These are phyloP conservation scores for Margaritispora aquatica DNA, from an alignment of 495 filamentous ascomycete genomes.

Conservation along the genomic window DNA sequence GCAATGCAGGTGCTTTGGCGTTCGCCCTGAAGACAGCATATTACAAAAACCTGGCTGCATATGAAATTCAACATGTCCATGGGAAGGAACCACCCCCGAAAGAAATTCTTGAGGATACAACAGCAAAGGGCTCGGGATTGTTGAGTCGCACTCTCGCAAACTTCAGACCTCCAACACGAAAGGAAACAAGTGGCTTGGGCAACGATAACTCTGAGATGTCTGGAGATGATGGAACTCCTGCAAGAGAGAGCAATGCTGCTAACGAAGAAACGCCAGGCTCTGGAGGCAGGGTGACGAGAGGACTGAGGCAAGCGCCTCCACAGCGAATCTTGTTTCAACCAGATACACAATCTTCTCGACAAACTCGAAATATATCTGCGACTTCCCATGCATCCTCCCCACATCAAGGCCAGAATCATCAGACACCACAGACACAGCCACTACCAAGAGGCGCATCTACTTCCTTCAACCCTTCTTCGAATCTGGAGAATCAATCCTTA, in stretches of 20 bases:
- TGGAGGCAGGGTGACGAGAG: conserved; percentile 54
- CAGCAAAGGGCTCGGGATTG: conserved; percentile 68
- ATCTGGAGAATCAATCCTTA: conserved; percentile 40
- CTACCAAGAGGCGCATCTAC: conserved; percentile 22
- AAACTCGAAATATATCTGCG: conserved; percentile 50
- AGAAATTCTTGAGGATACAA: conserved; percentile 71
- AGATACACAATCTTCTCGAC: conserved; percentile 54
- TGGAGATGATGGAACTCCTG: conserved; percentile 58
- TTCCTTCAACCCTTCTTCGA: conserved; percentile 23
- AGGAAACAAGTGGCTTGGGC: conserved; percentile 21
- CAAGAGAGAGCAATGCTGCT: conserved; percentile 50
- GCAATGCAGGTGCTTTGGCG: conserved; percentile 63
- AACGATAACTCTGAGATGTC: conserved; percentile 44
- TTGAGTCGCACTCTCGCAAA: conserved; percentile 73
- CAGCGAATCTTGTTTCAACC: conserved; percentile 78
- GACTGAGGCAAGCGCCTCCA: conserved; percentile 71
- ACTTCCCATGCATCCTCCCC: conserved; percentile 22
- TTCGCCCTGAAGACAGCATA: conserved; percentile 76
- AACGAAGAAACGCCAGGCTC: conserved; percentile 54
- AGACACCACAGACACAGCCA: conserved; percentile 10
- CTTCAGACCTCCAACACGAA: conserved; percentile 39
- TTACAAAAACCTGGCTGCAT: conserved; percentile 78
- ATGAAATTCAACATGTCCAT: conserved; percentile 68
- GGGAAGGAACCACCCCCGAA: conserved; percentile 71
- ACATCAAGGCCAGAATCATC: conserved; percentile 21